Conservation (phyloP, 129 eudicot genomes). For the Erigeron canadensis region DNA sequence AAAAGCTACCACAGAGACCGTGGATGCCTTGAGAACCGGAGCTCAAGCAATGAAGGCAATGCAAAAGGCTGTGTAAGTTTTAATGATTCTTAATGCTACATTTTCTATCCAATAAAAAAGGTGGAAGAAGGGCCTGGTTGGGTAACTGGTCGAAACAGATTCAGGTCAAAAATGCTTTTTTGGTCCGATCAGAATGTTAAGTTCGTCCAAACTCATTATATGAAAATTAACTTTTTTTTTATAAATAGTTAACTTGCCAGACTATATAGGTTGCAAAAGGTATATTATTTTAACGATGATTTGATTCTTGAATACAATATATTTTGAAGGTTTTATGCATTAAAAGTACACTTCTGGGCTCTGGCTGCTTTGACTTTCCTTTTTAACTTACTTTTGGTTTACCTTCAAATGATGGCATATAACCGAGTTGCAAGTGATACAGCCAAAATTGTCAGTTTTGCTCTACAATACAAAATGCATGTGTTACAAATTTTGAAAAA, state of each 20-base stretch:
- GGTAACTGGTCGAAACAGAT: not conserved
- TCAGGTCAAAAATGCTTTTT: not conserved
- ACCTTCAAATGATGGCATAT: no score
- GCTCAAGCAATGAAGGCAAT: slow-evolving; percentile 62
- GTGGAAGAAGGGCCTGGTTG: not conserved
- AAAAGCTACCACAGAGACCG: slow-evolving; percentile 64
- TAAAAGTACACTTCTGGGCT: not conserved
- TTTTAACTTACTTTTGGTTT: no score
- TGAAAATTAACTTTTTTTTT: no score
- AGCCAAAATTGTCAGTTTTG: not conserved
- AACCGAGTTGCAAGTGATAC: no score
- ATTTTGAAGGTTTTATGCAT: not conserved
- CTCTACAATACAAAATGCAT: not conserved
- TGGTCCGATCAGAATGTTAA: no score
- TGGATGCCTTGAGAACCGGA: slow-evolving; percentile 62
- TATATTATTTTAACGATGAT: no score
- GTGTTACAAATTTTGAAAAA: not conserved
- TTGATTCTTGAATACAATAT: no score
- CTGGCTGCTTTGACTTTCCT: no score
- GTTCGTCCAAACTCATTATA: not conserved
- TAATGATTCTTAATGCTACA: not conserved
- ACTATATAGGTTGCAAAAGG: no score
- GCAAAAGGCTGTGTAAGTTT: slow-evolving; percentile 54
- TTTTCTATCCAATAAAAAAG: not conserved
- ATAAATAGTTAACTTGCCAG: no score